Evolutionary conservation across 2,329 filamentous ascomycete species (phyloP), one percentile per base, ranked within the genome.

Genomic region (Aspergillus carbonarius): DNA sequence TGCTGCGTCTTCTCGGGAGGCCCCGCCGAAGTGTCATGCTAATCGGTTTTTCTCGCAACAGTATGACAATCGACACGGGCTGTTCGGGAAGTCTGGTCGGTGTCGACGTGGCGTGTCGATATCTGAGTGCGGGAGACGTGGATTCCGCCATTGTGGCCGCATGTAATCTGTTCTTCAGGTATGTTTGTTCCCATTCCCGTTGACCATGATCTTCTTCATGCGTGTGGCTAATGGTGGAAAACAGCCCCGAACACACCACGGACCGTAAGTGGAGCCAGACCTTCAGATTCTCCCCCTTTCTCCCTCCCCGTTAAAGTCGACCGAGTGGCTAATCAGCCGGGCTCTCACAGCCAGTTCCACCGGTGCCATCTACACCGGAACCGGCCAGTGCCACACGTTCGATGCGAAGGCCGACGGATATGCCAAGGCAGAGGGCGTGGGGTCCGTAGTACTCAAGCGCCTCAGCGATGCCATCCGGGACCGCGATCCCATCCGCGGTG

Each of bases 11-110:
- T n/a, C n/a, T n/a, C n/a, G 37, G 13, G 34, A 35, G 15, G 9
- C 13, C 34, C 34, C n/a, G 4, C 4, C 34, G 2, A 35, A 35
- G 34, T 35, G 13, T 5, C 13, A 35, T 3, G 13, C 34, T 40
- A 6, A 40, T n/a, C 37, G 1, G 1, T 40, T 40, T 9, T 40
- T 40, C 15, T 17, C 1, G 15, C 15, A 20, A 20, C 15, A 40
- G 63, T 25, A 66, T 74, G 60, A 76, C 73, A 1, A 66, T 79
- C 35, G 76, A 78, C 30, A 79, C 77, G 0, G 77, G 75, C 4
- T 79, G 77, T 55, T 76, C 74, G 1, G 73, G 73, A 0, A 70
- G 65, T 52, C 57, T 79, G 15, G 59, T 68, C 2, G 61, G 61
- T 2, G 18, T 71, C 9, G 65, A 71, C 49, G 49, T 63, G n/a